Conservation (phyloP, 2,329 filamentous ascomycete species). For the Zymoseptoria passerinii region DNA sequence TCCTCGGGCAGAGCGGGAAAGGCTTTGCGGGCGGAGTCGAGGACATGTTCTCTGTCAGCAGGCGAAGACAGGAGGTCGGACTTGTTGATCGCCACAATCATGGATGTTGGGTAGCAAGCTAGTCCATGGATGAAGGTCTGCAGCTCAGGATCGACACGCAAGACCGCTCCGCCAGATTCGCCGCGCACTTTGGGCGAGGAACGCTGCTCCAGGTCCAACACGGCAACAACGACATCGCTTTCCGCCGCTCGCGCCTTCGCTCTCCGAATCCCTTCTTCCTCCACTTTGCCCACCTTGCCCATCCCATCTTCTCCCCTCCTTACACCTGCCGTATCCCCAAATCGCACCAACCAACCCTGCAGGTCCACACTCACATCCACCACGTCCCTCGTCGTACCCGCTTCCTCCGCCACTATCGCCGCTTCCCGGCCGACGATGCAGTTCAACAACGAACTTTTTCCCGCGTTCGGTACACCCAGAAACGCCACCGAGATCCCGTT, state of each 20-base stretch:
- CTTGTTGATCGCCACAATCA: conserved; percentile 56
- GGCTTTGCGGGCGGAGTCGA: background rate
- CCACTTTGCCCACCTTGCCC: conserved; percentile 59
- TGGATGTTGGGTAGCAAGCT: background rate
- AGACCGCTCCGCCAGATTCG: conserved; percentile 4
- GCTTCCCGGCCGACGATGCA: conserved; percentile 82
- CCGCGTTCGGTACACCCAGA: conserved; percentile 84
- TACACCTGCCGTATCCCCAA: conserved; percentile 91
- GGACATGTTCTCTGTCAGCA: background rate
- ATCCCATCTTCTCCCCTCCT: conserved; percentile 32
- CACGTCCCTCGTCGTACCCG: conserved; percentile 88
- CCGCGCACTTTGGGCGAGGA: conserved; percentile 12
- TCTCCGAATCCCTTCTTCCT: conserved; percentile 81
- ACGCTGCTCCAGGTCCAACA: conserved; percentile 61
- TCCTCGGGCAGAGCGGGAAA: conserved; percentile 37
- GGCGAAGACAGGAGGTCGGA: conserved; percentile 41
- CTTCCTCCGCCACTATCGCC: conserved; percentile 87
- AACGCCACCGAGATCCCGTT: conserved; percentile 80
- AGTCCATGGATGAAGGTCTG: background rate
- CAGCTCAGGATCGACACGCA: background rate
- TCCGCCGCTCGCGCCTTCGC: conserved; percentile 73
- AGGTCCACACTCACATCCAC: conserved; percentile 88
- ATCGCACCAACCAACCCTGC: conserved; percentile 80
- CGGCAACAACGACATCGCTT: conserved; percentile 75
- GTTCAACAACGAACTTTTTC: conserved; percentile 92